Evolutionary conservation across 2,329 filamentous ascomycete genomes (phyloP).

Genomic region (Pseudogymnoascus destructans): DNA sequence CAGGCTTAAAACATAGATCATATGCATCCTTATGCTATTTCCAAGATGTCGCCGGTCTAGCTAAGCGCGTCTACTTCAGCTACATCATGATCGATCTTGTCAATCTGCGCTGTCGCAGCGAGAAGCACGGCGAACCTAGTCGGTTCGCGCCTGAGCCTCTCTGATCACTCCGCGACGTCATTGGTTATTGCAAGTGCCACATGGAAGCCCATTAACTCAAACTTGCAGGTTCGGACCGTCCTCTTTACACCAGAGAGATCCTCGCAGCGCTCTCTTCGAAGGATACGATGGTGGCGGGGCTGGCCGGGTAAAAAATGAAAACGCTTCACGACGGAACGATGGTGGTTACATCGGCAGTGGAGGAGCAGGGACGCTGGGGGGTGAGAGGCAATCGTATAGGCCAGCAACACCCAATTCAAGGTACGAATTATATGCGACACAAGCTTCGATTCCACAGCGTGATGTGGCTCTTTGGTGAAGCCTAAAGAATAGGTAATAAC

Average conservation of each 20-base stretch:
- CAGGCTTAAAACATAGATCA: background rate
- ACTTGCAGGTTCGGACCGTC: constrained; percentile 49
- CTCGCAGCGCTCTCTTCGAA: constrained; percentile 61
- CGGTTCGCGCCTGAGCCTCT: background rate
- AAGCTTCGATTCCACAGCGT: background rate
- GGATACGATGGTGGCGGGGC: constrained; percentile 47
- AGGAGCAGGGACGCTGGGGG: constrained; percentile 21
- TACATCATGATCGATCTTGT: background rate
- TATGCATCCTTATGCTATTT: background rate
- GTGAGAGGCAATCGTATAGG: constrained; percentile 37
- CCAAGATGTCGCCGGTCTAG: background rate
- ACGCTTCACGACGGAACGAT: constrained; percentile 13
- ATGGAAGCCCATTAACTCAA: background rate
- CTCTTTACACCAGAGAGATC: constrained; percentile 60
- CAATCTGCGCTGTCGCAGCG: background rate
- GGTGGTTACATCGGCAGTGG: constrained; percentile 34
- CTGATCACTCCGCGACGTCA: background rate
- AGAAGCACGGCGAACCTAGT: background rate
- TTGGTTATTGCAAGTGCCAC: background rate
- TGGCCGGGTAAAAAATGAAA: constrained; percentile 10
- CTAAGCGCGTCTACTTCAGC: background rate
- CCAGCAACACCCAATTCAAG: constrained; percentile 59
- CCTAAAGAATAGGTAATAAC: background rate
- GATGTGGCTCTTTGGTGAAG: background rate
- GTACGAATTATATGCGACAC: constrained; percentile 30